Conservation (phyloP, 352 stramenopile species). For the Phytophthora crassamura region DNA sequence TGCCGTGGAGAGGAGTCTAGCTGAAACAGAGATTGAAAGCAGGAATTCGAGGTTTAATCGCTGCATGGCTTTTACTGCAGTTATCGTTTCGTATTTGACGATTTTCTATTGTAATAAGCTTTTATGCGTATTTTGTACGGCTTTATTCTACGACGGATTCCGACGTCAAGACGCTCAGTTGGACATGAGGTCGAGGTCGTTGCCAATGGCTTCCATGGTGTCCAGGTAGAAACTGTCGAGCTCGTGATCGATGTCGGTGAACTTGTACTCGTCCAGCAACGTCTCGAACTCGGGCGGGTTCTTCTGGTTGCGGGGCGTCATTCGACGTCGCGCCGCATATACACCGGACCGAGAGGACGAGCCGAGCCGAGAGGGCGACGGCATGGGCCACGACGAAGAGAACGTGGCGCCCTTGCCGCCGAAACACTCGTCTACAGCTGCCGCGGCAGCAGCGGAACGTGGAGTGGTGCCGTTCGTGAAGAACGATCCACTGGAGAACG, state of each 20-base stretch:
- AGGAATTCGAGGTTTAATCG: slow-evolving; percentile 9
- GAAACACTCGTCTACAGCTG: slow-evolving; percentile 67
- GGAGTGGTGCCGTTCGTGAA: slow-evolving; percentile 22
- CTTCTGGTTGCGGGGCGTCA: slow-evolving; percentile 50
- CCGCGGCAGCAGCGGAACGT: slow-evolving; percentile 36
- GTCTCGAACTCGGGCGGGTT: slow-evolving; percentile 74
- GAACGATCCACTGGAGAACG: slow-evolving; percentile 28
- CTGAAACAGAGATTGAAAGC: neutral
- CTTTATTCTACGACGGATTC: slow-evolving; percentile 31
- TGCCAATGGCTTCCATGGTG: slow-evolving; percentile 67
- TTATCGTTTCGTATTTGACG: slow-evolving; percentile 2
- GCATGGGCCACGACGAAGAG: slow-evolving; percentile 33
- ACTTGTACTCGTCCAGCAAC: slow-evolving; percentile 79
- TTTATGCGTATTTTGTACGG: slow-evolving; percentile 30
- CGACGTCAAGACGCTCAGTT: slow-evolving; percentile 40
- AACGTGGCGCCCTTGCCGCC: slow-evolving; percentile 39
- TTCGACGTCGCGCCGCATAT: slow-evolving; percentile 9
- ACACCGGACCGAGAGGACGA: slow-evolving; percentile 14
- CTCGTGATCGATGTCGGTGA: slow-evolving; percentile 84
- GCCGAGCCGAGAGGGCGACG: slow-evolving; percentile 22
- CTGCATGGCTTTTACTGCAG: slow-evolving; percentile 15
- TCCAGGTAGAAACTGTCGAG: slow-evolving; percentile 85
- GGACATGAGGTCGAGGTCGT: slow-evolving; percentile 68
- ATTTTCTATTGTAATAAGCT: slow-evolving; percentile 33
- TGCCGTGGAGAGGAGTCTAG: neutral